A percentile compares a stretch with the other conserved stretches of the same genome.
These are phyloP conservation scores for Wallacemonas sp. DNA, from an alignment of 208 protist genomes.

Conservation along the genomic window DNA sequence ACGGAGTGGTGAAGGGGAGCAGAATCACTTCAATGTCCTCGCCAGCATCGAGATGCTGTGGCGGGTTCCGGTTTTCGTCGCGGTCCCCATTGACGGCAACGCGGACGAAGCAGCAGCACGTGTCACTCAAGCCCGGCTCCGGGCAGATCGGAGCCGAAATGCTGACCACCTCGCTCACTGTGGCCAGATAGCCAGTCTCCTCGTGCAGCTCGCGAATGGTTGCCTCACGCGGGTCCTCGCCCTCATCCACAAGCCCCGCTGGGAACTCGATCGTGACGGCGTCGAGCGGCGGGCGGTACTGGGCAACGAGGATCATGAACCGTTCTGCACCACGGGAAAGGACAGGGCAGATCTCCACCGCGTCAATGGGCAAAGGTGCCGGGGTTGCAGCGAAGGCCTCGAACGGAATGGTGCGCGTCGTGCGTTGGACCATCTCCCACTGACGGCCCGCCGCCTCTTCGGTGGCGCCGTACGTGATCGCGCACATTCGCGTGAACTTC, in stretches of 20 bases:
- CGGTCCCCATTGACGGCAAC: slow-evolving; percentile 52
- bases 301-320: slow-evolving; percentile 75
- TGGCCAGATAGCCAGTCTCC: slow-evolving; percentile 78
- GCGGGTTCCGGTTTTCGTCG: slow-evolving; percentile 51
- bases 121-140: slow-evolving; percentile 76
- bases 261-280: slow-evolving; percentile 77
- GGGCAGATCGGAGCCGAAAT: slow-evolving; percentile 47
- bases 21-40: slow-evolving; percentile 85
- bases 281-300: slow-evolving; percentile 84
- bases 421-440: slow-evolving; percentile 79
- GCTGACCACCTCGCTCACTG: slow-evolving; percentile 36
- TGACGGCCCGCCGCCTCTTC: slow-evolving; percentile 20
- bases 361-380: slow-evolving; percentile 54
- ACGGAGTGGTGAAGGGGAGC: slow-evolving; percentile 33
- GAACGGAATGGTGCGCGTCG: slow-evolving; percentile 36
- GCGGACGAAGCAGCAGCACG: slow-evolving; percentile 63
- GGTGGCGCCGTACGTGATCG: slow-evolving; percentile 27
- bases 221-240: slow-evolving; percentile 51
- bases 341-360: slow-evolving; percentile 72
- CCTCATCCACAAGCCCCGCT: slow-evolving; percentile 72
- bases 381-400: slow-evolving; percentile 32
- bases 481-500: slow-evolving; percentile 37
- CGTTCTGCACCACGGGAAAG: slow-evolving; percentile 28
- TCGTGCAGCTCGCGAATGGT: slow-evolving; percentile 82
- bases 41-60: slow-evolving; percentile 58